Evolutionary conservation across 2,329 filamentous ascomycete genomes (phyloP).

Genomic region (Calonectria hongkongensis): DNA sequence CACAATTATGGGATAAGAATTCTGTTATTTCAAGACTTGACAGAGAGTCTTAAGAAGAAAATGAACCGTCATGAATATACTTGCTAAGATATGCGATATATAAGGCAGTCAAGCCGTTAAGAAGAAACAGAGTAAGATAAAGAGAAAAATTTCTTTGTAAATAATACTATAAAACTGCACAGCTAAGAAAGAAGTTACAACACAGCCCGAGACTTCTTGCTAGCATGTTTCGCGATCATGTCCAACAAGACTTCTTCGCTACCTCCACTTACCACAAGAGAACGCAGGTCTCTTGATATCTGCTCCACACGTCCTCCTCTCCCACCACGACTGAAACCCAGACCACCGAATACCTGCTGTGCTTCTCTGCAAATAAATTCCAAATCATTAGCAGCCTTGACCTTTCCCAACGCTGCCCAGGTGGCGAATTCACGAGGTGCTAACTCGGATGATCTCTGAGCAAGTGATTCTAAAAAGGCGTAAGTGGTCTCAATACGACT

Average conservation of each 20-base stretch:
- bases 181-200: too few relatives aligned
- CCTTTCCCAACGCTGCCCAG: conserved; percentile 26
- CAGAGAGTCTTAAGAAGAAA: too few relatives aligned
- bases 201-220: too few relatives aligned
- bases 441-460: background rate
- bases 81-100: too few relatives aligned
- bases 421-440: background rate
- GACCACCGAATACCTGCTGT: conserved; percentile 35
- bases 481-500: conserved; percentile 70
- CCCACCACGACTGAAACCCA: conserved; percentile 29
- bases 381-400: conserved; percentile 3
- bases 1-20: too few relatives aligned
- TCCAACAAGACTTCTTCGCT: conserved; percentile 39
- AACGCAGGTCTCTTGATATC: conserved; percentile 32
- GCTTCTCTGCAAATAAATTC: conserved; percentile 28
- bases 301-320: conserved; percentile 24
- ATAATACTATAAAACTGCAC: too few relatives aligned
- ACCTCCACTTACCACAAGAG: conserved; percentile 30
- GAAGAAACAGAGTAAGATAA: too few relatives aligned
- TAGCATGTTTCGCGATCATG: conserved; percentile 21
- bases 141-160: too few relatives aligned
- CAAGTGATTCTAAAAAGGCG: conserved; percentile 8
- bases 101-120: too few relatives aligned
- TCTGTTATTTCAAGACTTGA: too few relatives aligned
- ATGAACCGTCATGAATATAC: too few relatives aligned